Evolutionary conservation across 1,284 basidiomycete species (phyloP).

Genomic region (Pseudozyma thailandica): DNA sequence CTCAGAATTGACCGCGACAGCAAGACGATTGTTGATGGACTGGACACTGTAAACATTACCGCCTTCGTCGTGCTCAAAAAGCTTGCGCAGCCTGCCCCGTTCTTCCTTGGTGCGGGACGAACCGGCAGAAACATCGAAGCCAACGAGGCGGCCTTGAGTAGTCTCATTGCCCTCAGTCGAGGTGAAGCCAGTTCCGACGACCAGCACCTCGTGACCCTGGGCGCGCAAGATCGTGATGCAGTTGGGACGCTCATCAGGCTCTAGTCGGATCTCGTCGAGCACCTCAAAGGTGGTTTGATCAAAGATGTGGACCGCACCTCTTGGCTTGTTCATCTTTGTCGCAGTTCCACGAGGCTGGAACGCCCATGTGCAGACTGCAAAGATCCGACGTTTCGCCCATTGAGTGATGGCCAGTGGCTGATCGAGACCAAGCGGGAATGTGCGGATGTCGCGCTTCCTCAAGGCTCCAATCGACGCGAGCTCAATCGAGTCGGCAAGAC

Average conservation of each 20-base stretch:
- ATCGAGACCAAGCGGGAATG: conserved; percentile 65
- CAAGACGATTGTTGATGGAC: conserved; percentile 31
- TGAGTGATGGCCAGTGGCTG: conserved; percentile 66
- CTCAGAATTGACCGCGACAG: conserved; percentile 61
- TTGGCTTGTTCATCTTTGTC: conserved; percentile 8
- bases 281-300: conserved; percentile 18
- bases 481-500: conserved; percentile 38
- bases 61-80: conserved; percentile 46
- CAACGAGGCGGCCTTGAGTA: conserved; percentile 47
- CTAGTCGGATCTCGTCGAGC: conserved; percentile 42
- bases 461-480: conserved; percentile 61
- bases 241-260: conserved; percentile 58
- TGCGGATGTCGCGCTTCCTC: conserved; percentile 63
- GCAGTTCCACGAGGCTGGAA: conserved; percentile 47
- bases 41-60: conserved; percentile 62
- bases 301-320: conserved; percentile 35
- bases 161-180: conserved; percentile 41
- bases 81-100: conserved; percentile 22
- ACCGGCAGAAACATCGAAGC: conserved; percentile 34
- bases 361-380: conserved; percentile 47
- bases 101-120: conserved; percentile 32
- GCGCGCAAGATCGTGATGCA: conserved; percentile 41
- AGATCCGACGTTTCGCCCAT: conserved; percentile 26
- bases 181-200: conserved; percentile 59
- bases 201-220: conserved; percentile 33